These are phyloP conservation scores for Ustilago vetiveriae DNA, from an alignment of 1,284 basidiomycete genomes.

Conservation along the genomic window DNA sequence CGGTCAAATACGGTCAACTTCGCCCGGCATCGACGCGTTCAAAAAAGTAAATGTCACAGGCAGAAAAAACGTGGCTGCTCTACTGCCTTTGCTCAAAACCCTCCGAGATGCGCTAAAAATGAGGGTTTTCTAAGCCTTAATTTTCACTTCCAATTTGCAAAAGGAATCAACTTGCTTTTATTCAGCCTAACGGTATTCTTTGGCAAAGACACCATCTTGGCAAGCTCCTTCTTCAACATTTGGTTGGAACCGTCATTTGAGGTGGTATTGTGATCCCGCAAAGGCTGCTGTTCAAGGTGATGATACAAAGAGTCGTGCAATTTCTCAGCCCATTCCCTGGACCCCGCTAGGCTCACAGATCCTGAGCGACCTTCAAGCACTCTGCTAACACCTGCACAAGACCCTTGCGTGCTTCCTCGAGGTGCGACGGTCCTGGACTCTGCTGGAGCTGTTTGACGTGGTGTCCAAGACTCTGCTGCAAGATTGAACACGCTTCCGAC, in stretches of 20 bases:
- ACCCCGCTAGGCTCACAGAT: slow-evolving; percentile 4
- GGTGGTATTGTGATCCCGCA: background rate
- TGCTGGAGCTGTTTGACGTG: slow-evolving; percentile 20
- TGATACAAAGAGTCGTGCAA: no score
- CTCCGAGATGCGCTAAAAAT: no score
- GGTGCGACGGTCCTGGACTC: slow-evolving; percentile 6
- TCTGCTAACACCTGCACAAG: slow-evolving; percentile 30
- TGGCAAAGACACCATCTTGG: no score
- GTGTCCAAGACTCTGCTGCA: slow-evolving; percentile 16
- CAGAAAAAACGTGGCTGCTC: background rate
- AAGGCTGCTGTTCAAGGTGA: no score
- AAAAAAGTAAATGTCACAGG: no score
- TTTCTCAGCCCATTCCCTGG: no score
- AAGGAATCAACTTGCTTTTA: no score
- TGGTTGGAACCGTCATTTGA: no score
- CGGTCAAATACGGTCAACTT: no score
- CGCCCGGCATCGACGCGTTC: slow-evolving; percentile 2
- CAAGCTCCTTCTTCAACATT: no score
- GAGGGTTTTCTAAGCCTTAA: background rate
- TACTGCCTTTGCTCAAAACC: no score
- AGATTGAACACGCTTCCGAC: slow-evolving; percentile 3
- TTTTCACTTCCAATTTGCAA: background rate
- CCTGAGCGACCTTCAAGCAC: slow-evolving; percentile 23
- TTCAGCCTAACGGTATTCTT: no score
- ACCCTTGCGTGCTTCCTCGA: slow-evolving; percentile 26